Percentiles rank a stretch among this genome's conserved stretches.
Conservation (phyloP, 352 stramenopile species). For the Blastocystis sp. region DNA sequence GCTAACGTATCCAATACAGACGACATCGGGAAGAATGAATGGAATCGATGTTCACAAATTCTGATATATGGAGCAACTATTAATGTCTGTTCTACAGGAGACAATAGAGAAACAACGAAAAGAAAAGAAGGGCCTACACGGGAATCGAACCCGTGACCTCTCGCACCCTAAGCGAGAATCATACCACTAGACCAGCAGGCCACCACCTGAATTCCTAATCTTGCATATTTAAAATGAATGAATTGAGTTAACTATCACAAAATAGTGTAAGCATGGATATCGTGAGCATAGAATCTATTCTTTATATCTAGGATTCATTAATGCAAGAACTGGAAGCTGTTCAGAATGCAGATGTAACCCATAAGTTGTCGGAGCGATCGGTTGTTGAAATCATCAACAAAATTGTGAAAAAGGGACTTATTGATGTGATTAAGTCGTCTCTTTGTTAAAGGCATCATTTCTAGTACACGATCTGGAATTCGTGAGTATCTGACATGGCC, state of each 20-base stretch:
- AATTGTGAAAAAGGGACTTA: background rate
- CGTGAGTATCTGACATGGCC: constrained; percentile 43
- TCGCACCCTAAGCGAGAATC: constrained; percentile 55
- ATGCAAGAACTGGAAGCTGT: constrained; percentile 43
- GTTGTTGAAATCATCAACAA: constrained; percentile 30
- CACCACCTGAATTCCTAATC: background rate
- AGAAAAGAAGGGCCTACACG: constrained; percentile 58
- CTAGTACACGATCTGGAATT: constrained; percentile 41
- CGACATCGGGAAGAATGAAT: background rate
- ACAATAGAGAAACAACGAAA: background rate
- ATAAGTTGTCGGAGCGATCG: constrained; percentile 22
- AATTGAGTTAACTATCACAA: background rate
- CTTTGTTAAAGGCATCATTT: background rate
- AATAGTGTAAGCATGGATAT: background rate
- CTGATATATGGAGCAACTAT: background rate
- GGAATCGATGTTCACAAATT: background rate
- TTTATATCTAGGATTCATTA: background rate
- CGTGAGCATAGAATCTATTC: background rate
- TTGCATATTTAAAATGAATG: background rate
- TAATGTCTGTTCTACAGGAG: background rate
- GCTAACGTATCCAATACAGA: background rate
- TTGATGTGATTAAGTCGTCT: constrained; percentile 31
- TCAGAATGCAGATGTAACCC: constrained; percentile 23
- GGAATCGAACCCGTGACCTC: constrained; percentile 59
- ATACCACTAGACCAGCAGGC: constrained; percentile 58